Evolutionary conservation across 73 alveolate genomes (phyloP).

Genomic region (Blepharisma stoltei): DNA sequence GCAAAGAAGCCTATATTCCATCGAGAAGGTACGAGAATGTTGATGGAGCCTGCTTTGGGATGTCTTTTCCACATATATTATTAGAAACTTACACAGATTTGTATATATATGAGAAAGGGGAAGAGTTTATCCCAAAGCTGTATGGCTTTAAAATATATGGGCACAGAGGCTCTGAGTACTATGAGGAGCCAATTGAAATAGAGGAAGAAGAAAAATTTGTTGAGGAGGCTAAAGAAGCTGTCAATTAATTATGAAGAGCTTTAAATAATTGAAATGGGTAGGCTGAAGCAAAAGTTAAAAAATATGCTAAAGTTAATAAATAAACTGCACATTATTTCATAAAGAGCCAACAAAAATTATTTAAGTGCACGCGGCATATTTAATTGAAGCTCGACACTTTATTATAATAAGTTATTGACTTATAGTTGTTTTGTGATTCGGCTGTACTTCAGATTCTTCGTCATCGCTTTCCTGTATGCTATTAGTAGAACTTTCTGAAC

Average conservation of each 20-base stretch:
- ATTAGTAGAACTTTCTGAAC: no score
- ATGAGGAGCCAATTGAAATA: conserved; percentile 30
- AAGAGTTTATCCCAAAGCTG: conserved; percentile 79
- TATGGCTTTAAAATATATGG: conserved; percentile 88
- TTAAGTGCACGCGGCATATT: no score
- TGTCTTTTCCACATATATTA: conserved; percentile 78
- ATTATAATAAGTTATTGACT: not conserved
- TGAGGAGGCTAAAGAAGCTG: not conserved
- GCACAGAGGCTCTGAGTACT: conserved; percentile 83
- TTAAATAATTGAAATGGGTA: not conserved
- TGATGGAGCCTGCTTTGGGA: conserved; percentile 97
- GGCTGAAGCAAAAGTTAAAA: not conserved
- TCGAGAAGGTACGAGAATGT: conserved; percentile 73
- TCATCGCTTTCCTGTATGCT: no score
- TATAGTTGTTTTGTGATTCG: not conserved
- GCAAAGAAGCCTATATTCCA: conserved; percentile 96
- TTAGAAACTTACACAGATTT: conserved; percentile 45
- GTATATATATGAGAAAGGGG: conserved; percentile 40
- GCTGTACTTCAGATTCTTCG: no score
- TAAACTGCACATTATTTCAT: no score
- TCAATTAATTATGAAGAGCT: not conserved
- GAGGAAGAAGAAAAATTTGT: conserved; percentile 37
- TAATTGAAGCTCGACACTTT: no score
- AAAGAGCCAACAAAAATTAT: no score
- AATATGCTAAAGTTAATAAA: no score